phyloP scores from a whole-genome alignment of 2,329 filamentous ascomycete species.

The Fusarium sp. region DNA sequence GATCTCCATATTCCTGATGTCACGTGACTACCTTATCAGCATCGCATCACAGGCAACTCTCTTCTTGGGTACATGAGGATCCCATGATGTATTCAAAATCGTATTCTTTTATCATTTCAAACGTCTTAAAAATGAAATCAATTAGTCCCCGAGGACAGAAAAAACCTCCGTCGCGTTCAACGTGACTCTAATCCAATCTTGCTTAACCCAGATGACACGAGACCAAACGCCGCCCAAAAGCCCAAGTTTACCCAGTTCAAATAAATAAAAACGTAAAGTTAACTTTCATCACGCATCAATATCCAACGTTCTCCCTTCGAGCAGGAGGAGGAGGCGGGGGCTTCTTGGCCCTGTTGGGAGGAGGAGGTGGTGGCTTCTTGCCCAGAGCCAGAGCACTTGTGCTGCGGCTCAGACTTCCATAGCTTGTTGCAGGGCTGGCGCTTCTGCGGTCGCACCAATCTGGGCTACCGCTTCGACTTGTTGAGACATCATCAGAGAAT shows the following conservation, averaged over 20 bases:
- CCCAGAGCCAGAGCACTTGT: conserved; percentile 49
- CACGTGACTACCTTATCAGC: conserved; percentile 29
- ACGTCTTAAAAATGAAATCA: conserved; percentile 17
- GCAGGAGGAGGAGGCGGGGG: conserved; percentile 53
- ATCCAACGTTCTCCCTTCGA: conserved; percentile 47
- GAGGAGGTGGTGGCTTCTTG: conserved; percentile 69
- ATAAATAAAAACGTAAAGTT: conserved; percentile 3
- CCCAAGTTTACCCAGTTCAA: conserved; percentile 11
- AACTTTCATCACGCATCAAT: conserved; percentile 21
- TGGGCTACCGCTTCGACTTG: conserved; percentile 64
- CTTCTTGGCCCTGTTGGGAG: conserved; percentile 60
- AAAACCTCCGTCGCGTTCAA: conserved; percentile 30
- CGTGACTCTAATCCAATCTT: conserved; percentile 32
- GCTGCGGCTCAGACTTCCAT: conserved; percentile 64
- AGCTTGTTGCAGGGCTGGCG: conserved; percentile 68
- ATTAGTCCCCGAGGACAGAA: conserved; percentile 32
- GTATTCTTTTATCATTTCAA: neutral
- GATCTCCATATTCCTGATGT: neutral
- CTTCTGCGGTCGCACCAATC: conserved; percentile 62
- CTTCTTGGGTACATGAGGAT: neutral
- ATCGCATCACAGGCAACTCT: neutral
- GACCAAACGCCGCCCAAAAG: conserved; percentile 33
- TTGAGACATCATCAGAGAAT: conserved; percentile 64
- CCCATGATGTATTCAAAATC: neutral
- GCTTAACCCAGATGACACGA: conserved; percentile 8